A percentile compares a stretch with the other conserved stretches of the same genome.
These are phyloP conservation scores for Metschnikowia aberdeeniae DNA, from an alignment of 805 yeast species.

Conservation along the genomic window DNA sequence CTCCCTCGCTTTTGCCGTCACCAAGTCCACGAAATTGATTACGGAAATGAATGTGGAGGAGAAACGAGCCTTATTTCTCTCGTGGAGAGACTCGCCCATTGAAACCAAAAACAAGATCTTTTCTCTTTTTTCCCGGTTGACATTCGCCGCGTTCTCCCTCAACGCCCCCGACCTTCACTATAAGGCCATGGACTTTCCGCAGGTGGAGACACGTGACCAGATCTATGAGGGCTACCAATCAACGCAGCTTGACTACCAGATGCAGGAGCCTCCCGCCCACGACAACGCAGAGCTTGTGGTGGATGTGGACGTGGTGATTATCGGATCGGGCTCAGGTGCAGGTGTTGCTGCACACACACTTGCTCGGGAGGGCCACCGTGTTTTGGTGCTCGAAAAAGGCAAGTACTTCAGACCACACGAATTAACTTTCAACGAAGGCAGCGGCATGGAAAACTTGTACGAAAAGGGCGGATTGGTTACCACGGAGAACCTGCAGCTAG, in stretches of 20 bases:
- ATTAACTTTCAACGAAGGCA: conserved; percentile 32
- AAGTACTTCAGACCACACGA: conserved; percentile 36
- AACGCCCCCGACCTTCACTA: conserved; percentile 31
- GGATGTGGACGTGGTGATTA: conserved; percentile 41
- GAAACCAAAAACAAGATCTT: conserved; percentile 32
- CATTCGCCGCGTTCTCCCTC: conserved; percentile 23
- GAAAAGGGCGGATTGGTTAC: conserved; percentile 38
- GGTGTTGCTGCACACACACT: conserved; percentile 50
- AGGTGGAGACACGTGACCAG: conserved; percentile 24
- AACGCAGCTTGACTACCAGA: conserved; percentile 26
- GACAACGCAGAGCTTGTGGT: conserved; percentile 29
- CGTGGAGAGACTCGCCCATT: conserved; percentile 43
- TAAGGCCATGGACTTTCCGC: conserved; percentile 39
- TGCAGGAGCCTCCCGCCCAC: conserved; percentile 28
- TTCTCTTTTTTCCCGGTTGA: conserved; percentile 24
- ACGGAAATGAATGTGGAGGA: conserved; percentile 35
- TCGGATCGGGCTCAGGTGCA: conserved; percentile 54
- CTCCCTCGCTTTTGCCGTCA: conserved; percentile 26
- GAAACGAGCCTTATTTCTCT: conserved; percentile 26
- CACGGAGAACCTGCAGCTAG: conserved; percentile 30
- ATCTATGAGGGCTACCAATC: conserved; percentile 23
- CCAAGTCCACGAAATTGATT: conserved; percentile 32
- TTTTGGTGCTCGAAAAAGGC: conserved; percentile 51
- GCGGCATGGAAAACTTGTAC: conserved; percentile 33
- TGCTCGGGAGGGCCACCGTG: conserved; percentile 38